Evolutionary conservation across 2,329 filamentous ascomycete genomes (phyloP), one percentile per base, ranked within the genome.

Genomic region (Sclerotinia nivalis): DNA sequence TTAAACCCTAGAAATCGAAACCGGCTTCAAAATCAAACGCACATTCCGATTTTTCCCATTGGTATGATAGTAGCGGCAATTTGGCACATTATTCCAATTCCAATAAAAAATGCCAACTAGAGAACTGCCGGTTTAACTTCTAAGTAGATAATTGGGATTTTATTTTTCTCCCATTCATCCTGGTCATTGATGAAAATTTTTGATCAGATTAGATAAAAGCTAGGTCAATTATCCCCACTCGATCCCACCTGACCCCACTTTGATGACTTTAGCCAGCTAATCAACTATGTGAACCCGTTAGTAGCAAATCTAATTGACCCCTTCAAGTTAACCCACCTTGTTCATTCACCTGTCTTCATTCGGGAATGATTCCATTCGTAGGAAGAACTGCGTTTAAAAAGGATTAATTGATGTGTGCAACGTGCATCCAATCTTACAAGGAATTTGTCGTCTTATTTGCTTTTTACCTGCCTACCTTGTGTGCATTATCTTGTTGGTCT

Each of bases 121-220:
- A 22, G 20, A 59, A 59, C n/a, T 8, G 34, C 22, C 28, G n/a
- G 31, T 37, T 45, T 37, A 50, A 64, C 13, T 37, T 50, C 22
- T 8, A 18, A 50, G 31, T 20, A 50, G 60, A 45, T 50, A n/a
- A 64, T 37, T 15, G 31, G 60, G 45, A 50, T 25, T 50, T 61
- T 18, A 25, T 9, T 28, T 15, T 52, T 18, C 47, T 13, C 0
- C 34, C 31, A 43, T 52, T 22, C 40, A 62, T 50, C 45, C 47
- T 50, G 60, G 31, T 22, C 47, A 25, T 50, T 49, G 60, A 64
- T 64, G 60, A 64, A 64, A 64, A 64, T 25, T 64, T 59, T 64
- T 52, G 60, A 64, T 64, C 60, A 64, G 60, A 64, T 64, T 64
- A 64, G 60, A 64, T 64, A 64, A 64, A 50, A 64, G 60, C 60